Evolutionary conservation across 2,329 filamentous ascomycete genomes (phyloP).

Genomic region (Trichoderma atrobrunneum): DNA sequence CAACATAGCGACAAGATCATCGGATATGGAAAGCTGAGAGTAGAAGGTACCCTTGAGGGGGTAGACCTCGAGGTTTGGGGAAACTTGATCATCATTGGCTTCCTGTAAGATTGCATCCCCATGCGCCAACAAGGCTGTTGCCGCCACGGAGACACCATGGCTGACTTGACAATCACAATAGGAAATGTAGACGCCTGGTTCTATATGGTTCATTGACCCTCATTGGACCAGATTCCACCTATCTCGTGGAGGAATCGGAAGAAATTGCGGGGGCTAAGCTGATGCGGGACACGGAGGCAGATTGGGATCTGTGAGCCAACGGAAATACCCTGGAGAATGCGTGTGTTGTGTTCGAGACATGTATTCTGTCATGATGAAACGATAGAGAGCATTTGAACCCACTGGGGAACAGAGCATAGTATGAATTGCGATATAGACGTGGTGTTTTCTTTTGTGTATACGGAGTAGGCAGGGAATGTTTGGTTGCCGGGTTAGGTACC

Average conservation of each 20-base stretch:
- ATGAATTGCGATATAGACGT: neutral
- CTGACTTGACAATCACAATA: constrained; percentile 19
- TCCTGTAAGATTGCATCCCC: constrained; percentile 35
- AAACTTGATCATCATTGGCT: constrained; percentile 44
- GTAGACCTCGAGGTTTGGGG: constrained; percentile 48
- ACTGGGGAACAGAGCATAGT: neutral
- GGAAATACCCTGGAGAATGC: neutral
- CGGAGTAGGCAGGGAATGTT: neutral
- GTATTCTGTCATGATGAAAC: neutral
- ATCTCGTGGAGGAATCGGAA: constrained; percentile 42
- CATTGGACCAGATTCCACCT: constrained; percentile 44
- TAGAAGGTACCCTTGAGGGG: constrained; percentile 43
- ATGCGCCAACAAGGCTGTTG: neutral
- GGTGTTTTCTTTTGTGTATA: neutral
- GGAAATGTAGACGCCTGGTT: constrained; percentile 42
- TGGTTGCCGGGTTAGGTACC: neutral
- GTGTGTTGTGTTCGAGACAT: neutral
- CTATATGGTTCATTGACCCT: constrained; percentile 48
- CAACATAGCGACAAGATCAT: constrained; percentile 42
- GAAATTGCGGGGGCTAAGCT: constrained; percentile 44
- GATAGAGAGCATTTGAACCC: neutral
- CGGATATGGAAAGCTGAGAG: constrained; percentile 45
- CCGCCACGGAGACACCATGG: neutral
- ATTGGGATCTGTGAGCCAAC: constrained; percentile 36
- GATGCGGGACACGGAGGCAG: constrained; percentile 40